Conservation (phyloP, 345 rosid species). For the Citropsis articulata region DNA sequence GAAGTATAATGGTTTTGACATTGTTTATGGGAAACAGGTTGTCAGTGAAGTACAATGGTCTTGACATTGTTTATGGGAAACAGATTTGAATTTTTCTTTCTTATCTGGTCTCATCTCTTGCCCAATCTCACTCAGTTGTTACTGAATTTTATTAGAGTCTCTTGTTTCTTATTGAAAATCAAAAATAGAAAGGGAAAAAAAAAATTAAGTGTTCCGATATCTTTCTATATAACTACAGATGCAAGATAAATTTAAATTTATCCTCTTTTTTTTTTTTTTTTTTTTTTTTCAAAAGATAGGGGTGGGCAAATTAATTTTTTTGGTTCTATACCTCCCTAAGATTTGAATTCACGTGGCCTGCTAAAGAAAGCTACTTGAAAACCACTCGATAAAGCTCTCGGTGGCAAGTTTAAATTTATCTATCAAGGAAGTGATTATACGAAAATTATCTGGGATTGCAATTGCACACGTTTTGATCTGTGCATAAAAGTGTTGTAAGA, state of each 20-base stretch:
- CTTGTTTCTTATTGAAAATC: not conserved
- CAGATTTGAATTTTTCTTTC: not conserved
- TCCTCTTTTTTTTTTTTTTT: too few species aligned
- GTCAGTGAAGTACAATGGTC: not conserved
- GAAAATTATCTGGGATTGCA: not conserved
- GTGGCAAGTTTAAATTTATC: not conserved
- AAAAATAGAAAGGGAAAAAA: not conserved
- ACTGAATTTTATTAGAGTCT: not conserved
- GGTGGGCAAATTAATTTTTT: too few species aligned
- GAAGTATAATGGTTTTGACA: not conserved
- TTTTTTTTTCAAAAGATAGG: too few species aligned
- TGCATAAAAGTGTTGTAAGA: not conserved
- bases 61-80: not conserved
- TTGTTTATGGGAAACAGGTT: not conserved
- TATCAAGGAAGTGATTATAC: not conserved
- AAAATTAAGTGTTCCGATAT: not conserved
- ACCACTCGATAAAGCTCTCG: too few species aligned
- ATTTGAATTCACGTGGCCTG: too few species aligned
- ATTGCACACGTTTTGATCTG: not conserved
- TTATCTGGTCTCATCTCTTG: not conserved
- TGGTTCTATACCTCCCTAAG: too few species aligned
- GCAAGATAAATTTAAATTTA: not conserved
- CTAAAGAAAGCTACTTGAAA: too few species aligned
- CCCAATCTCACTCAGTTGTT: not conserved
- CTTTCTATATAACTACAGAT: not conserved